A percentile compares a stretch with the other conserved stretches of the same genome.
Conservation (phyloP, 768 basidiomycete genomes). For the Boletus sp. region DNA sequence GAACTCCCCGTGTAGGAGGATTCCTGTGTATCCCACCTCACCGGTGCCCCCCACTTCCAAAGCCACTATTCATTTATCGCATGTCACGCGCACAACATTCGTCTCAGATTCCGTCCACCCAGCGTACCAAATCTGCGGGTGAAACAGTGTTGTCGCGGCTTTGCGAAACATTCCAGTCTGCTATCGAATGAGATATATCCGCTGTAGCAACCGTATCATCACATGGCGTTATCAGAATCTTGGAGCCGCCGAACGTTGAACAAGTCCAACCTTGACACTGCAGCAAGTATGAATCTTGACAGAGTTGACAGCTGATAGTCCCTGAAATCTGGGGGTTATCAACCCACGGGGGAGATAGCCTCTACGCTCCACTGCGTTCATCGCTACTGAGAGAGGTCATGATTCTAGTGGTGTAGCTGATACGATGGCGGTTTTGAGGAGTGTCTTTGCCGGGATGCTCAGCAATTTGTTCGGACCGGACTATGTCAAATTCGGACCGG, state of each 20-base stretch:
- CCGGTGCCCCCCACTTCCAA: not conserved
- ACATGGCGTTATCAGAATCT: not conserved
- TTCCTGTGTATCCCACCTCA: not conserved
- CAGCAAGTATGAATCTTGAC: not conserved
- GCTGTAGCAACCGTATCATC: not conserved
- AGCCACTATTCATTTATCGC: not conserved
- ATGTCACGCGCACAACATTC: not conserved
- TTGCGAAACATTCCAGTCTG: not conserved
- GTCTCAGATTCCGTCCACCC: not conserved
- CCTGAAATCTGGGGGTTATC: not conserved
- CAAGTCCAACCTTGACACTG: not conserved
- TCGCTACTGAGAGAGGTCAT: not conserved
- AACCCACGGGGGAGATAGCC: not conserved
- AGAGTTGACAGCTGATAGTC: not conserved
- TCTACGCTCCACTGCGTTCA: not conserved
- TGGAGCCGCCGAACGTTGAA: not conserved
- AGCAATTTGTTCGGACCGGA: not conserved
- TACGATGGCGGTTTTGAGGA: not conserved
- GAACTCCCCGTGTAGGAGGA: not conserved
- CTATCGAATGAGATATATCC: not conserved
- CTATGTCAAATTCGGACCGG: not conserved
- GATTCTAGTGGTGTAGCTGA: not conserved
- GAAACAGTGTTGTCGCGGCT: constrained; percentile 7
- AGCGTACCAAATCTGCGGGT: constrained; percentile 5
- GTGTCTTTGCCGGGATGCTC: not conserved